Evolutionary conservation across 1,284 basidiomycete genomes (phyloP).

Genomic region (Coniferiporia sulphurascens): DNA sequence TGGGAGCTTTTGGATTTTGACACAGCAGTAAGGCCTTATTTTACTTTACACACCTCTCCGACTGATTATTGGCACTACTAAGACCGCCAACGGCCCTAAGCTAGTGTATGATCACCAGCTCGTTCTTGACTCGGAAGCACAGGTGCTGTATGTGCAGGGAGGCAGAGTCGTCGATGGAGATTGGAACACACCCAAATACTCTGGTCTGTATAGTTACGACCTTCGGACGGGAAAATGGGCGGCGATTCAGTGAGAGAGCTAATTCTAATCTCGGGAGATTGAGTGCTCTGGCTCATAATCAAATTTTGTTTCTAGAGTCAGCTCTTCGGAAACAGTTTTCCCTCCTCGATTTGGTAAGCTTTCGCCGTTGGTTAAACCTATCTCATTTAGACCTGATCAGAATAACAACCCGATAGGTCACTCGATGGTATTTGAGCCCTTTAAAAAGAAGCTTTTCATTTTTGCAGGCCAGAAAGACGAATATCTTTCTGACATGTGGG

Average conservation of each 20-base stretch:
- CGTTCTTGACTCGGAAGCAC: conserved; percentile 67
- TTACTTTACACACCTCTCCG: background rate
- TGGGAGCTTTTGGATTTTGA: conserved; percentile 66
- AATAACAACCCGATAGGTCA: conserved; percentile 42
- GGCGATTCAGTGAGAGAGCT: conserved; percentile 50
- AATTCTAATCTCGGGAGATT: background rate
- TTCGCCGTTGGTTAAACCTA: background rate
- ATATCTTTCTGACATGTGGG: conserved; percentile 69
- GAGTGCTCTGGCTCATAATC: background rate
- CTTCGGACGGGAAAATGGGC: conserved; percentile 60
- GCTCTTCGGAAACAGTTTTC: conserved; percentile 29
- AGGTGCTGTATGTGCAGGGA: conserved; percentile 75
- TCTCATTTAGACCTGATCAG: background rate
- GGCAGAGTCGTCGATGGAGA: conserved; percentile 68
- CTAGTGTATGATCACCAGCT: conserved; percentile 81
- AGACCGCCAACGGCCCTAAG: conserved; percentile 67
- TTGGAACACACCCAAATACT: conserved; percentile 52
- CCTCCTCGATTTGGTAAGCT: conserved; percentile 57
- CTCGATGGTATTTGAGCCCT: conserved; percentile 70
- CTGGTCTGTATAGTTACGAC: conserved; percentile 68
- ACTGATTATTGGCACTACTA: background rate
- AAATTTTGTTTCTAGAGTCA: conserved; percentile 5
- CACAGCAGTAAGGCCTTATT: conserved; percentile 45
- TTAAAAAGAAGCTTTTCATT: conserved; percentile 53
- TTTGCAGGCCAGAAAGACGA: conserved; percentile 68